phyloP scores from a whole-genome alignment of 108 stramenopile genomes.

The Skeletonema menzelii region DNA sequence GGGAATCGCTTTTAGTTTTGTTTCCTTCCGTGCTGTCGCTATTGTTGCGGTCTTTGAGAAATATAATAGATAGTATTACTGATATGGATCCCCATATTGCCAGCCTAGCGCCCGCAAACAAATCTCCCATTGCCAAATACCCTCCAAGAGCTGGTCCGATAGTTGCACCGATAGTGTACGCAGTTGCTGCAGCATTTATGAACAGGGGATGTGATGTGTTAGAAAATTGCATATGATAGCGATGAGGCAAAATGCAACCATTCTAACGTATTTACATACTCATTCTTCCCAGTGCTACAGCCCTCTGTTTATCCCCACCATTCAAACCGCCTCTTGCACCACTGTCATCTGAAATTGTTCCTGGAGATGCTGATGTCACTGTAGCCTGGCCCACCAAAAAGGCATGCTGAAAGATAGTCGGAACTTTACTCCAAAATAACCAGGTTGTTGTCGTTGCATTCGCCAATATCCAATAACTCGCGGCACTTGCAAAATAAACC shows the following conservation, averaged over 20 bases:
- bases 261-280: not conserved
- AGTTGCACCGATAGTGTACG: slow-evolving; percentile 76
- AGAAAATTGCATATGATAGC: slow-evolving; percentile 11
- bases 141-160: slow-evolving; percentile 80
- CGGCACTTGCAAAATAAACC: slow-evolving; percentile 65
- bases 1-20: not conserved
- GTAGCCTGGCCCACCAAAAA: slow-evolving; percentile 83
- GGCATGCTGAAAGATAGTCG: slow-evolving; percentile 69
- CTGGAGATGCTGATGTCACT: slow-evolving; percentile 44
- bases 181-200: slow-evolving; percentile 44
- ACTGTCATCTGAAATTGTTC: not conserved
- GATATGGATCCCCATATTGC: slow-evolving; percentile 73
- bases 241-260: not conserved
- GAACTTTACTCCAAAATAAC: slow-evolving; percentile 72
- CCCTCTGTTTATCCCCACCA: slow-evolving; percentile 39
- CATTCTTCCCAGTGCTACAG: slow-evolving; percentile 67
- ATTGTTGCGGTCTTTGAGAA: slow-evolving; percentile 38
- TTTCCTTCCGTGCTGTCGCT: not conserved
- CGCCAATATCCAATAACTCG: slow-evolving; percentile 67
- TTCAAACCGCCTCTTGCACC: slow-evolving; percentile 2
- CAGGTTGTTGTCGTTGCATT: slow-evolving; percentile 44
- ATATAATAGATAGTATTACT: slow-evolving; percentile 54
- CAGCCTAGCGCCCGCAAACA: slow-evolving; percentile 69
- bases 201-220: not conserved
- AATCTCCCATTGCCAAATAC: slow-evolving; percentile 60